These are phyloP conservation scores for Lactarius quietus DNA, from an alignment of 768 basidiomycete genomes.

Conservation along the genomic window DNA sequence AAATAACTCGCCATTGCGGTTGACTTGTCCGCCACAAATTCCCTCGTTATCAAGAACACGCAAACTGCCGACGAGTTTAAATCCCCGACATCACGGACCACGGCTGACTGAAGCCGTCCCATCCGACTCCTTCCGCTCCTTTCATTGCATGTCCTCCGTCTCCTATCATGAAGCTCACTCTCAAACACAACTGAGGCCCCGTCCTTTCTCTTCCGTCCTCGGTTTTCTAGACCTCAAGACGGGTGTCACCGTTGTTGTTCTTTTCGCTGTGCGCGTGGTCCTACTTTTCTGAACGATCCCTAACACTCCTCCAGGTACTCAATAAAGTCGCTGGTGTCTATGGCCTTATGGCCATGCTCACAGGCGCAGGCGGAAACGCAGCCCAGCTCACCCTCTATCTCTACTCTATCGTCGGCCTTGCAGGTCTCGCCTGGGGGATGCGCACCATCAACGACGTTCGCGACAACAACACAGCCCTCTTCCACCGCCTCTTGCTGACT, in stretches of 20 bases:
- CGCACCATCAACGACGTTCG: slow-evolving; percentile 80
- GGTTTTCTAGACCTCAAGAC: slow-evolving; percentile 92
- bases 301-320: slow-evolving; percentile 51
- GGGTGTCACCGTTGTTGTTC: slow-evolving; percentile 80
- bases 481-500: slow-evolving; percentile 14
- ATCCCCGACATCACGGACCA: neutral
- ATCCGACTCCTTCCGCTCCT: neutral
- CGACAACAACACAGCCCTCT: slow-evolving; percentile 23
- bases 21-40: neutral
- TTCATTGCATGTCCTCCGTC: neutral
- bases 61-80: neutral
- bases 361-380: slow-evolving; percentile 90
- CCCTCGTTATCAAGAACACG: neutral
- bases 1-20: slow-evolving; percentile 67
- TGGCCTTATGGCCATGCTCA: slow-evolving; percentile 87
- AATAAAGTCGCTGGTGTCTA: slow-evolving; percentile 99
- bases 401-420: slow-evolving; percentile 82
- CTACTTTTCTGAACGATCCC: neutral
- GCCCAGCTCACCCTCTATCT: slow-evolving; percentile 90
- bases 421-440: slow-evolving; percentile 83
- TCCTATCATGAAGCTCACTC: slow-evolving; percentile 67
- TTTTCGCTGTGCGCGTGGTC: slow-evolving; percentile 69
- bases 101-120: neutral
- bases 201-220: slow-evolving; percentile 79
- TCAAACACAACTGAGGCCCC: slow-evolving; percentile 79